phyloP scores from a whole-genome alignment of 371 early-diverging fungal genomes.

The Capniomyces stellatus region DNA sequence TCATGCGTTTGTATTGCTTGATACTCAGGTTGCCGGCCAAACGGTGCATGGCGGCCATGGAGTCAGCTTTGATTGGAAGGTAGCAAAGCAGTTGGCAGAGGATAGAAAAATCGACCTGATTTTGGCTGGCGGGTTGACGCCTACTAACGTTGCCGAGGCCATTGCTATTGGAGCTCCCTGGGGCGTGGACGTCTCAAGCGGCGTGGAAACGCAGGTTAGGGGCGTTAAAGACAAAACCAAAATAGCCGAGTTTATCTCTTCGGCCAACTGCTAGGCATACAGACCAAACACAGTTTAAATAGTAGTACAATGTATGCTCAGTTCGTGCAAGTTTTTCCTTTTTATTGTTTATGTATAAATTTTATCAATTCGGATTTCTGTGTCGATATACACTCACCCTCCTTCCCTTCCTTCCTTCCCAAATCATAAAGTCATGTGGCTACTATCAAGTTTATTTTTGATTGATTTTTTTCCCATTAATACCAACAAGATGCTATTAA shows the following conservation, averaged over 20 bases:
- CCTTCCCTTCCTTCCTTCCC: no score
- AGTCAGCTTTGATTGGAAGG: constrained; percentile 55
- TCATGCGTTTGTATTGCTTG: constrained; percentile 48
- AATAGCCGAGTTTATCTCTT: background rate
- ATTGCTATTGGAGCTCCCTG: constrained; percentile 48
- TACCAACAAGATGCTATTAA: no score
- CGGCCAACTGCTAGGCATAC: no score
- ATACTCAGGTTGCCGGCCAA: constrained; percentile 40
- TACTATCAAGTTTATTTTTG: no score
- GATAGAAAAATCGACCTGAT: constrained; percentile 41
- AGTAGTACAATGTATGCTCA: no score
- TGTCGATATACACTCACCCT: no score
- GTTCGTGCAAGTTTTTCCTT: no score
- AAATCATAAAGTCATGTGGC: no score
- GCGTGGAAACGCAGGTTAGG: constrained; percentile 51
- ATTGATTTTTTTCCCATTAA: no score
- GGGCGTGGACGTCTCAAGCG: constrained; percentile 86
- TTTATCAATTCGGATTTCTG: no score
- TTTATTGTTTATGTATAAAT: no score
- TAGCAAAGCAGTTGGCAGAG: constrained; percentile 36
- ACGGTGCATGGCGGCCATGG: constrained; percentile 54
- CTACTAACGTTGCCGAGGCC: constrained; percentile 59
- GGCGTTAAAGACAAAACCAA: constrained; percentile 2
- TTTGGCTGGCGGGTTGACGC: constrained; percentile 80
- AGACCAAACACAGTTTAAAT: no score